Evolutionary conservation across 306 rosid genomes (phyloP), one percentile per base, ranked within the genome.

Genomic region (Styphnolobium japonicum): DNA sequence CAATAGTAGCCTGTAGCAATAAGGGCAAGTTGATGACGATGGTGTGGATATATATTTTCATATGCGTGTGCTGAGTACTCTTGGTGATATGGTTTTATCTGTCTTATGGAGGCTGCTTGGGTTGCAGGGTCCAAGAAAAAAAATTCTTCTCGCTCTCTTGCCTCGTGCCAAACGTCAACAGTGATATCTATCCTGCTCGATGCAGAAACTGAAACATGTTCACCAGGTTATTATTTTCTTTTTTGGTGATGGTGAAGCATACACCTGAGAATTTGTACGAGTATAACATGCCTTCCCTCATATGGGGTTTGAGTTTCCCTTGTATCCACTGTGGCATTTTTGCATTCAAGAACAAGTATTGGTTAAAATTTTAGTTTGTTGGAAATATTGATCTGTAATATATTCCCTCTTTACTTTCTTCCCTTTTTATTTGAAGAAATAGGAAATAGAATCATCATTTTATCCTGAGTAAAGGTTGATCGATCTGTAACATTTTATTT

Each of bases 111-210:
- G 68, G 42, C 18, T 81, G 70, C 40, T 84, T 82, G 77, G 70
- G 77, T 86, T 89, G 79, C 93, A 95, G 98, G 98, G 98, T 36
- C 97, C 99, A 29, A 90, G 99, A 80, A 95, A 95, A 87, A 95
- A 95, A 87, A 86, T 93, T 74, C 81, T 95, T 79, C 97, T 90
- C 66, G 90, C 97, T 27, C 88, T 93, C 45, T 29, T 77, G 73
- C 94, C 97, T 31, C 94, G 91, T 29, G 48, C 81, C 31, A 92
- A 88, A 82, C 86, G 93, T 69, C 94, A 83, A 73, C 87, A 80
- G 8, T 90, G 80, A 81, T 52, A 37, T 55, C 19, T 33, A 25
- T 36, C 36, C 53, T 52, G 76, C 62, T 40, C 61, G 75, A 83
- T 75, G 80, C 85, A 67, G 60, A 67, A 43, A 49, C 60, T 58